Evolutionary conservation across 345 rosid species (phyloP), one percentile per base, ranked within the genome.

Genomic region (Balakata baccata): DNA sequence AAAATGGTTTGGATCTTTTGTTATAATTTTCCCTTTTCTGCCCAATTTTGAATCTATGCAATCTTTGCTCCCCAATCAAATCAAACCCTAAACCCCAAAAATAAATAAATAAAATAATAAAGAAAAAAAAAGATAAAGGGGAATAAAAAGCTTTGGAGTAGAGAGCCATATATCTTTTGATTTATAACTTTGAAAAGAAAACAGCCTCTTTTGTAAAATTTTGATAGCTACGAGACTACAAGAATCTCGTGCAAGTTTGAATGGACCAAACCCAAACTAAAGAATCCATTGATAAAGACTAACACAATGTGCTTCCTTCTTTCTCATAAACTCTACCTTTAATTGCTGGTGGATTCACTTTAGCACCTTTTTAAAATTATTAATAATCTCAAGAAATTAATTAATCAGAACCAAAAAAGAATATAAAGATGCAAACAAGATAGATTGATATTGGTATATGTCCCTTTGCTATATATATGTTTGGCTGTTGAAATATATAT

Each of bases 311-410:
- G 84, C 77, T 69, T 64, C 64, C 64, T 64, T 71, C 76, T 72
- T 59, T 63, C 37, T 23, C 51, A 16, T 41, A 41, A 53, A 57
- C 67, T 39, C 65, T 58, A 49, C 71, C 78, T 79, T 85, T 81
- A 85, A 68, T 83, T 68, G 81, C 72, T 80, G 82, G 75, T 80
- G 78, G 81, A 46, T 77, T 81, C 86, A 75, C 85, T 83, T 81
- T 29, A 29, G 34, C 1, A 70, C 63, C 71, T 77, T 72, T 70
- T 71, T 49, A 17, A 38, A 68, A 7, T 37, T 2, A 69, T 70
- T 7, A 56, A 56, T 43, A 39, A 60, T 29, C 3, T 50, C 37
- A 29, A 29, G 11, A 22, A 22, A 58, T 58, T 1, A 58, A 58
- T 58, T 22, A 22, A 58, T 58, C 23, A 23, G 4, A 49, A 45